phyloP scores from a whole-genome alignment of 257 asterid species.

The Fraxinus cuspidata region DNA sequence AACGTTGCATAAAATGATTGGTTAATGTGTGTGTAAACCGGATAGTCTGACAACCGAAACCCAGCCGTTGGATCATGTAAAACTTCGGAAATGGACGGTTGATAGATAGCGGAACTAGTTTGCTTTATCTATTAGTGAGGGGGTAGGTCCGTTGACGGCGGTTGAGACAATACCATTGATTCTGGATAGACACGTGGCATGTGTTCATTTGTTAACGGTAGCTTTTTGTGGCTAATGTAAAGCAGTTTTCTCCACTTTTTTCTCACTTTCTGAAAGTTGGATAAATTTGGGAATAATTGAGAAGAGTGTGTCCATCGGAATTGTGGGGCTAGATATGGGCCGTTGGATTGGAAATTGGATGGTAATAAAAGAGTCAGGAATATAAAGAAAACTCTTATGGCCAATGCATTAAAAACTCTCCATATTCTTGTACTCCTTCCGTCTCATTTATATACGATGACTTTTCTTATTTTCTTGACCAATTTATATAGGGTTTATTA shows the following conservation, averaged over 20 bases:
- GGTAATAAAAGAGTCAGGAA: not conserved
- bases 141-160: constrained; percentile 1
- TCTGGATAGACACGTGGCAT: not conserved
- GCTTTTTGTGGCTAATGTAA: not conserved
- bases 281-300: not conserved
- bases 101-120: constrained; percentile 9
- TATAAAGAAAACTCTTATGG: too few species aligned
- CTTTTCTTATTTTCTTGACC: too few species aligned
- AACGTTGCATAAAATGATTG: constrained; percentile 33
- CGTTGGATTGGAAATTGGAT: not conserved
- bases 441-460: too few species aligned
- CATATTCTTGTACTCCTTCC: too few species aligned
- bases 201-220: not conserved
- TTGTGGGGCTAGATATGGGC: not conserved
- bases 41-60: constrained; percentile 34
- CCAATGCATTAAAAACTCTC: too few species aligned
- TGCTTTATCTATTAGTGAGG: constrained; percentile 4
- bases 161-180: not conserved
- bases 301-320: not conserved
- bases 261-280: not conserved
- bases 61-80: constrained; percentile 35
- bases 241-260: not conserved
- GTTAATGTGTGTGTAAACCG: constrained; percentile 10
- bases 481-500: too few species aligned
- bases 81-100: constrained; percentile 24